Base-by-base conservation (phyloP, 441 rosid genomes). In the Jatropha multifida region DNA sequence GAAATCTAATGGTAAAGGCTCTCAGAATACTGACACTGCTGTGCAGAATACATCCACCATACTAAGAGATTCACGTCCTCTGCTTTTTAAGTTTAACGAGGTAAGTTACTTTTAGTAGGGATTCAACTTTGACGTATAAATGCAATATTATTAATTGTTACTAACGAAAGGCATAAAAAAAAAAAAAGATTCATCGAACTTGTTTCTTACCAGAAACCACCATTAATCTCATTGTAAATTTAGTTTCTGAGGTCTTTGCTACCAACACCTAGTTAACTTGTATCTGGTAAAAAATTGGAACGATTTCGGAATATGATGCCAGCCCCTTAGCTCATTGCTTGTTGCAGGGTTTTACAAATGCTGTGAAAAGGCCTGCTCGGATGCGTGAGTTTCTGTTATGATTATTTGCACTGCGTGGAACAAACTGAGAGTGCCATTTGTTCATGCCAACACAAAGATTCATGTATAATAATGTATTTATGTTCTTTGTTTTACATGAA, bases 1-100 rank as follows among this genome's bases (percentile, higher is more conserved):
- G 83, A 92, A 89, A 84, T 78, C 72, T 65, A 81, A 77, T 56
- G 77, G 83, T 73, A 83, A 83, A 77, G 88, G 82, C 85, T 86
- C 86, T 76, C 81, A 75, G 79, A 76, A 81, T 78, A 69, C 84
- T 62, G 87, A 86, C 71, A 78, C 69, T 73, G 82, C 79, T 52
- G 84, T 48, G 55, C 85, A 75, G 75, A 86, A 84, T 81, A 71
- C 77, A 68, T 79, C 84, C 69, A 84, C 91, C 12, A 82, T 77
- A 13, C 86, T 84, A 78, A 90, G 93, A 88, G 92, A 92, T 76
- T 84, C 83, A 37, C 90, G 86, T 7, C 99, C 98, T 73, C 77
- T 93, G 78, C 86, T 96, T 72, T 96, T 94, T 83, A 92, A 91
- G 87, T 96, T 81, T 74, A 96, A 96, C 71, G 99, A 96, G 97